Conservation (phyloP, 805 yeast genomes). For the Debaryomyces hansenii region DNA sequence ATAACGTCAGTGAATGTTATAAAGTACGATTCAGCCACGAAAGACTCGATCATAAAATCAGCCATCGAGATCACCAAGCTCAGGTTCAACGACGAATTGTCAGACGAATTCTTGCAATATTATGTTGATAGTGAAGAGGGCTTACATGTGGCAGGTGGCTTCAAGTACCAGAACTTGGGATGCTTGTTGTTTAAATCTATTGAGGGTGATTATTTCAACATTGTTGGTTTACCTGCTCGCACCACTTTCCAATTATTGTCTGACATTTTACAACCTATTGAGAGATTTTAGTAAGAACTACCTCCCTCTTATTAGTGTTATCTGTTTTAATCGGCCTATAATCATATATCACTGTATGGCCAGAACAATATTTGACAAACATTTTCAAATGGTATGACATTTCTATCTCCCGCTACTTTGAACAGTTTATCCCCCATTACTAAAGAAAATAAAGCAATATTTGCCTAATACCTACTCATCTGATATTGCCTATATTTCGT, state of each 20-base stretch:
- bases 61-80: slow-evolving; percentile 39
- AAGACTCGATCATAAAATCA: not conserved
- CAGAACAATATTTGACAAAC: too few relatives aligned
- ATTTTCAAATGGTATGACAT: too few relatives aligned
- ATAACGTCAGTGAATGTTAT: slow-evolving; percentile 34
- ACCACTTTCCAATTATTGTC: slow-evolving; percentile 49
- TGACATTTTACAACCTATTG: not conserved
- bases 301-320: too few relatives aligned
- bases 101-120: slow-evolving; percentile 54
- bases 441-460: too few relatives aligned
- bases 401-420: too few relatives aligned
- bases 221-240: slow-evolving; percentile 82
- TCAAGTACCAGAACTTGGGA: slow-evolving; percentile 75
- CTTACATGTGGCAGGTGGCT: slow-evolving; percentile 86
- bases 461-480: too few relatives aligned
- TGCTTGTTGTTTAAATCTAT: slow-evolving; percentile 61
- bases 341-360: too few relatives aligned
- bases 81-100: slow-evolving; percentile 44
- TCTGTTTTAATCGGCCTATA: too few relatives aligned
- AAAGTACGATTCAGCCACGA: slow-evolving; percentile 10
- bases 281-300: too few relatives aligned
- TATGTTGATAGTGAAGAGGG: slow-evolving; percentile 80
- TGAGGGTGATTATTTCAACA: slow-evolving; percentile 81
- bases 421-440: too few relatives aligned
- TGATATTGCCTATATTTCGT: too few relatives aligned